phyloP scores from a whole-genome alignment of 257 asterid species.

The Anisodus acutangulus region DNA sequence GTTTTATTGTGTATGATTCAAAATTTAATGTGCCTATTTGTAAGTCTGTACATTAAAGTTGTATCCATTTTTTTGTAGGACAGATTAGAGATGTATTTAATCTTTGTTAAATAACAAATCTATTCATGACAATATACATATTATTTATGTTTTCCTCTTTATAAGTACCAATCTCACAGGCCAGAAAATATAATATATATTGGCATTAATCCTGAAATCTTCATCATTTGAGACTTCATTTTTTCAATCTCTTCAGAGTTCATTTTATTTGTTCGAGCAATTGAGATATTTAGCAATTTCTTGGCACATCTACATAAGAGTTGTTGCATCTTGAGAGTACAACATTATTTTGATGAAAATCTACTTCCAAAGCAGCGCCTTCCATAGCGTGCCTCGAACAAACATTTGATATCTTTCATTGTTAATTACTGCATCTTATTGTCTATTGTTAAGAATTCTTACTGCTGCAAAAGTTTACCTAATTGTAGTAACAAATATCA shows the following conservation, averaged over 20 bases:
- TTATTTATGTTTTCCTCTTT: not conserved
- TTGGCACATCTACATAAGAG: not conserved
- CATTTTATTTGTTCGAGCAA: not conserved
- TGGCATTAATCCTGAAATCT: too few species aligned
- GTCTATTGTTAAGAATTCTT: not conserved
- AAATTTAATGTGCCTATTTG: not conserved
- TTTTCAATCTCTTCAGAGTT: not conserved
- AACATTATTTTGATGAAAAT: not conserved
- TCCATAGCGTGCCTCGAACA: not conserved
- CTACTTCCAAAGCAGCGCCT: not conserved
- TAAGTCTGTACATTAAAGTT: not conserved
- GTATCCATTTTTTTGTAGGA: not conserved
- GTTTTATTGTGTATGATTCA: not conserved
- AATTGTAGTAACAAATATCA: not conserved
- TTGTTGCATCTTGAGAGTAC: not conserved
- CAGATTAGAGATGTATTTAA: not conserved
- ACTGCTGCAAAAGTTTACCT: not conserved
- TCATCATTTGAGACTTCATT: not conserved
- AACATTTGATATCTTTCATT: not conserved
- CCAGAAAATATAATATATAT: not conserved
- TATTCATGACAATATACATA: too few species aligned
- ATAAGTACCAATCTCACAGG: not conserved
- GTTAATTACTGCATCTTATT: not conserved
- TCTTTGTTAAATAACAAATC: too few species aligned
- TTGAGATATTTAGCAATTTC: not conserved